Evolutionary conservation across 129 eudicot species (phyloP), one percentile per base, ranked within the genome.

Genomic region (Helianthus tuberosus): DNA sequence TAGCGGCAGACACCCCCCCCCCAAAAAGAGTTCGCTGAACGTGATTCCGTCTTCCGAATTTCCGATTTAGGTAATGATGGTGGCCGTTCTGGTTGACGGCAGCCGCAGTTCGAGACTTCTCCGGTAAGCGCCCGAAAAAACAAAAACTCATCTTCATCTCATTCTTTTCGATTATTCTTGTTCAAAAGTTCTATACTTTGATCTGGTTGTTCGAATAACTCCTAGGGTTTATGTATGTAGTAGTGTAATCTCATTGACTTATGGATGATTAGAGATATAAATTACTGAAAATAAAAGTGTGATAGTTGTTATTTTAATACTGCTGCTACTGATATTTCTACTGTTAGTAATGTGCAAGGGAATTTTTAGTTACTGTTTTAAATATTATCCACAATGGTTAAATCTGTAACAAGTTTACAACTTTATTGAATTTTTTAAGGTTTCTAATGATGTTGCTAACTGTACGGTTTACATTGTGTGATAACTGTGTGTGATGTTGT

Each of bases 201-300:
- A 27, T 12, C 43, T 1, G 4, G 35, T 6, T 32, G 66, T 57
- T 41, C 29, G 57, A 46, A 49, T 77, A 74, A 15, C 47, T 17
- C 50, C 60, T 76, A 57, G 74, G 75, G 75, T 57, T 72, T 57
- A 57, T 58, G 57, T 41, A 17, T 70, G 29, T 70, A 14, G 17
- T 38, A 63, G 63, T 52, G 75, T 16, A 53, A 27, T 27, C 32
- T 27, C 32, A 27, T 32, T 38, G 25, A 61, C 38, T 54, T 11
- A 17, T 54, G 55, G 29, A 32, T 52, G n/a, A 39, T 57, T 36
- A 47, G 17, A 49, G 38, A 16, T 57, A 53, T 17, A 51, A 2
- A 23, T 54, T 53, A 70, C 64, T 70, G 53, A 2, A 13, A 54
- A 20, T 1, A 7, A 12, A 50, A 13, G 6, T 4, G 32, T 27